These are phyloP conservation scores for Stagonosporopsis cucurbitacearum DNA, from an alignment of 2,329 filamentous ascomycete genomes.

Conservation along the genomic window DNA sequence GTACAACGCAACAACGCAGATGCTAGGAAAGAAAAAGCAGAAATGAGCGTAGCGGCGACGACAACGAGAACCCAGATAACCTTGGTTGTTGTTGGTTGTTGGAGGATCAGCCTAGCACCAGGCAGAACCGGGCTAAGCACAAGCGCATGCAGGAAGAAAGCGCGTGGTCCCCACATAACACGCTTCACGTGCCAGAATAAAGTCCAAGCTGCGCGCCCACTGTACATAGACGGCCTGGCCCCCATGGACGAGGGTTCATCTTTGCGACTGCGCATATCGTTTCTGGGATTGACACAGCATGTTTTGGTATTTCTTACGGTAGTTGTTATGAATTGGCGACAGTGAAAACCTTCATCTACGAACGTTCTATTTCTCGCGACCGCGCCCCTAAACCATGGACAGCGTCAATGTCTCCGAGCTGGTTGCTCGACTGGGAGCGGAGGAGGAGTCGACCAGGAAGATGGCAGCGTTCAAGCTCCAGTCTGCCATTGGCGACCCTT, in stretches of 20 bases:
- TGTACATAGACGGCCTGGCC: constrained; percentile 17
- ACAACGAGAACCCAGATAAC: constrained; percentile 3
- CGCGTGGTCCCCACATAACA: constrained; percentile 23
- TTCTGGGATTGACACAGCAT: constrained; percentile 11
- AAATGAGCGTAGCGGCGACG: constrained; percentile 2
- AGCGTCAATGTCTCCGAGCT: constrained; percentile 63
- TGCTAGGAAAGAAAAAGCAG: constrained; percentile 2
- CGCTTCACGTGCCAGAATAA: constrained; percentile 33
- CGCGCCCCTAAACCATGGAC: constrained; percentile 54
- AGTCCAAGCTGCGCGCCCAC: constrained; percentile 23
- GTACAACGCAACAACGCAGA: background rate
- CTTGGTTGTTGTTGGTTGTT: constrained; percentile 15
- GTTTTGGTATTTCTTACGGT: constrained; percentile 14
- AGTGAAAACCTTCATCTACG: background rate
- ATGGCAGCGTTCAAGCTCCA: constrained; percentile 99
- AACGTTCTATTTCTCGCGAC: constrained; percentile 8
- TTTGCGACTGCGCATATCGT: constrained; percentile 8
- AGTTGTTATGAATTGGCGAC: constrained; percentile 23
- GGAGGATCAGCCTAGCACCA: constrained; percentile 13
- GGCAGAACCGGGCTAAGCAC: constrained; percentile 10
- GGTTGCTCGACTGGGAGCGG: constrained; percentile 64
- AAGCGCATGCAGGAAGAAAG: constrained; percentile 13
- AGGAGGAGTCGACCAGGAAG: constrained; percentile 90
- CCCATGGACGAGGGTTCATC: constrained; percentile 8
- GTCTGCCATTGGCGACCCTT: constrained; percentile 90